These are phyloP conservation scores for Spathaspora boniae DNA, from an alignment of 805 yeast genomes.

Conservation along the genomic window DNA sequence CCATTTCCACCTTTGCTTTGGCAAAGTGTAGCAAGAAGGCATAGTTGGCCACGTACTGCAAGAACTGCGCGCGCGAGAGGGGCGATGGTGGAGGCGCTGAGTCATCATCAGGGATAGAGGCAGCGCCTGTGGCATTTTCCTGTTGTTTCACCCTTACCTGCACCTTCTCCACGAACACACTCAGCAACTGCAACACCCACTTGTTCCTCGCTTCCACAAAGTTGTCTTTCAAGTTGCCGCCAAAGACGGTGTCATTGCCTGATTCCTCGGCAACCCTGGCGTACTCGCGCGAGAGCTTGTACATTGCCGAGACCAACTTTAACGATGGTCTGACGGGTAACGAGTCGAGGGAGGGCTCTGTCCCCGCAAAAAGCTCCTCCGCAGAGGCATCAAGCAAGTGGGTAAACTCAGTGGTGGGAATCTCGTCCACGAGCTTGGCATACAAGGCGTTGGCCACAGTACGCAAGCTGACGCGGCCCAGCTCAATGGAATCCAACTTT, in stretches of 20 bases:
- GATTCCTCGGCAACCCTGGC: background rate
- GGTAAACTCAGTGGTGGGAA: conserved; percentile 4
- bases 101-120: no score
- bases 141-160: background rate
- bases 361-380: background rate
- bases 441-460: conserved; percentile 1
- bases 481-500: no score
- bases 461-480: no score
- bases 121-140: background rate
- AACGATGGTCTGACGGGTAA: conserved; percentile 9
- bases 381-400: conserved; percentile 1
- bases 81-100: no score
- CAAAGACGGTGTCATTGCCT: background rate
- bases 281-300: conserved; percentile 2
- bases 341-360: conserved; percentile 3
- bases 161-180: conserved; percentile 1
- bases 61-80: background rate
- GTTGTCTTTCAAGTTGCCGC: conserved; percentile 5
- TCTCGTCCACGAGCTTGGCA: conserved; percentile 1
- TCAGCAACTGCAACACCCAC: conserved; percentile 21
- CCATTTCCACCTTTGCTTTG: background rate
- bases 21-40: conserved; percentile 6
- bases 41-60: conserved; percentile 4
- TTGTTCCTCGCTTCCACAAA: conserved; percentile 28
- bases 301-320: conserved; percentile 5